Evolutionary conservation across 331 rosid genomes (phyloP), one percentile per base, ranked within the genome.

Genomic region (Phaseolus coccineus): DNA sequence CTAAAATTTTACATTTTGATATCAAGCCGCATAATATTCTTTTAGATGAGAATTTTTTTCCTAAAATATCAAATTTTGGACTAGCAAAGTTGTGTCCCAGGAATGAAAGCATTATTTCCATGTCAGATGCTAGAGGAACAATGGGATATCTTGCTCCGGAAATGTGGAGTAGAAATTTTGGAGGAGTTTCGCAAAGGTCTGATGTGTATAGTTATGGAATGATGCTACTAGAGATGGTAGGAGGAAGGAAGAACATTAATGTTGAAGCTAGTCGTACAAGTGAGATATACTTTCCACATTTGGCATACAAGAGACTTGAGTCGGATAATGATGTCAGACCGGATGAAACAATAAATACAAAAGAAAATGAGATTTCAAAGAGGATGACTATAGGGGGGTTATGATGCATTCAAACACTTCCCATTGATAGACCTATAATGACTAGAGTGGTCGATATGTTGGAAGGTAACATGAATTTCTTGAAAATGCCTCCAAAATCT

Each of bases 171-270:
- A 82, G 82, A 79, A 66, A 55, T 15, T 81, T 87, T 6, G 89
- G 89, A 14, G 66, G 78, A n/a, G 86, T 87, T 52, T 89, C 89
- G 0, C 84, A 73, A 1, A 89, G 84, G 55, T 82, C 87, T 0
- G 88, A 87, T 67, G 93, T 89, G 11, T 89, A 84, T 44, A 87
- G 87, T 3, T 89, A 67, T 19, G 86, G 93, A 69, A 89, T 89
- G 91, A 71, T 89, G 84, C 33, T 84, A 1, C 27, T 80, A 10
- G 88, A 89, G 39, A 82, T 87, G 83, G 88, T 75, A 9, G 91
- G 83, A 16, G 89, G 80, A 31, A 76, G 78, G 46, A 74, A 80
- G 58, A 82, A 82, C 25, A 51, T 37, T 3, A 79, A 86, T 5
- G 81, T 4, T 1, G 73, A 40, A 28, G 82, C 47, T 0, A 82